Conservation (phyloP, 306 rosid genomes). For the Cicer chorassanicum region DNA sequence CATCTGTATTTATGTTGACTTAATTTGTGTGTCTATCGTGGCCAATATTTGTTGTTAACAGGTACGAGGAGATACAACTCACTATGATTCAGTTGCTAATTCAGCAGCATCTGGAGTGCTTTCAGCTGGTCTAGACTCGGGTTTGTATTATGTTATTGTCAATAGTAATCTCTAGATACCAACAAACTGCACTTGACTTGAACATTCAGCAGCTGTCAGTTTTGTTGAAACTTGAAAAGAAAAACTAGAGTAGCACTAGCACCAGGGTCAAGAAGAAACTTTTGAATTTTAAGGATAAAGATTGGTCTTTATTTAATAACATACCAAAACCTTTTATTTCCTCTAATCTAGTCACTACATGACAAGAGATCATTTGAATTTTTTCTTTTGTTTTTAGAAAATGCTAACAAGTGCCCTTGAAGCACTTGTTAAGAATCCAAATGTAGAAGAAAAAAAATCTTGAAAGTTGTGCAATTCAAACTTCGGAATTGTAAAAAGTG, state of each 20-base stretch:
- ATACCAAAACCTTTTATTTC: constrained; percentile 17
- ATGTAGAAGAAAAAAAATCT: too few species aligned
- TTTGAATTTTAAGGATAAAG: constrained; percentile 14
- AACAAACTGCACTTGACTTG: neutral
- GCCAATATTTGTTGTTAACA: constrained; percentile 46
- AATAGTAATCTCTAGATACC: neutral
- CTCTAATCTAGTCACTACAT: constrained; percentile 23
- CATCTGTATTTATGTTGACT: constrained; percentile 31
- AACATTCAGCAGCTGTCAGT: constrained; percentile 10
- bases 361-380: neutral
- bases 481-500: too few species aligned
- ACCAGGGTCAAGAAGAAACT: constrained; percentile 32
- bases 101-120: constrained; percentile 95
- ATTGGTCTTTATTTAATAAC: constrained; percentile 21
- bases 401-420: too few species aligned
- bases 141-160: constrained; percentile 48
- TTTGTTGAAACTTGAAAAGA: constrained; percentile 1
- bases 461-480: too few species aligned
- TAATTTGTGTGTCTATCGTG: constrained; percentile 30
- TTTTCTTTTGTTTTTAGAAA: neutral
- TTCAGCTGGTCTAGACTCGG: constrained; percentile 83
- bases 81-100: constrained; percentile 92
- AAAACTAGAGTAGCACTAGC: constrained; percentile 7
- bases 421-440: too few species aligned
- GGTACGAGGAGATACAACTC: constrained; percentile 95